Base-by-base conservation (phyloP, 768 basidiomycete species). In the Chalciporus piperatus region DNA sequence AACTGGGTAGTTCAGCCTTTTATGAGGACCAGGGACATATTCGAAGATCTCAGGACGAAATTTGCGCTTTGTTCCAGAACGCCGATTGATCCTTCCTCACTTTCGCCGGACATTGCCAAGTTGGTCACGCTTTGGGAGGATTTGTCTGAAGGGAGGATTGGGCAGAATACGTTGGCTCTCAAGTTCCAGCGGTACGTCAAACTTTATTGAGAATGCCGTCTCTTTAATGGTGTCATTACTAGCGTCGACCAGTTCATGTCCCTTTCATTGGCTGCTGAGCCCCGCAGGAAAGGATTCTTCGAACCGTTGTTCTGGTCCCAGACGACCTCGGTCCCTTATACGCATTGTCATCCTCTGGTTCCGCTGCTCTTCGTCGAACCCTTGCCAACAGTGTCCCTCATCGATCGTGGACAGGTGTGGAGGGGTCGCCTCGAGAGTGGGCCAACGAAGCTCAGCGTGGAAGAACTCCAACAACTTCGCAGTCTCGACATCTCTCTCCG, bases 241-340 rank as follows among this genome's bases (percentile, higher is more conserved):
- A 89, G 86, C 8, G 71, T 87, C 54, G 88, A 88, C 22, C 86
- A 88, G 54, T 91, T 89, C 59, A 86, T 85, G 80, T 82, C 85
- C 0, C 73, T 89, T 17, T 92, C 90, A 2, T 66, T 89, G 30
- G 81, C 86, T 35, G 81, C 85, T 14, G 90, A 92, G 59, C 82
- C 88, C 7, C 78, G 84, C 19, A 75, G 83, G n/a, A 83, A 78
- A 63, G 86, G 87, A 8, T 68, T 85, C 2, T 91, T 88, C 50
- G 87, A 89, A 56, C 87, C 88, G 0, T 81, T 84, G 57, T 89
- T 85, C 68, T 92, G 88, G 88, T 71, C 75, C 5, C 76, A 78
- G 40, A 54, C 73, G 12, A 59, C 65, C 22, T 65, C 72, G 3
- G 65, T 73, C 35, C 61, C 74, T 0, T 67, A 70, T 19, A 58